These are phyloP conservation scores for Microascus cirrosus DNA, from an alignment of 2,329 filamentous ascomycete species.

Conservation along the genomic window DNA sequence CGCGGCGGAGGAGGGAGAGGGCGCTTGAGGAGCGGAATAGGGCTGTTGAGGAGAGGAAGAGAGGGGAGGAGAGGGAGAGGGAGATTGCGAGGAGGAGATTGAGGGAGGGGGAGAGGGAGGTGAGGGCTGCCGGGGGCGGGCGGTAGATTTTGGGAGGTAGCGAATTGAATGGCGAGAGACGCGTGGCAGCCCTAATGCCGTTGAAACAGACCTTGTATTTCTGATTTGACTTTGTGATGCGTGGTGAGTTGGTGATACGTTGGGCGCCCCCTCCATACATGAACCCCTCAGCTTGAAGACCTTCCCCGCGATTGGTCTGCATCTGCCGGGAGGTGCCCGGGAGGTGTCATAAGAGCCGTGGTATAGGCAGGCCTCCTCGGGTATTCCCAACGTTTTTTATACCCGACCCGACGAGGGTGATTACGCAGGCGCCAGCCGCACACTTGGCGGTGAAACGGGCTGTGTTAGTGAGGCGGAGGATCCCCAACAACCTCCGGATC, in stretches of 20 bases:
- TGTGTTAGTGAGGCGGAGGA: not conserved
- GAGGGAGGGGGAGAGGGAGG: conserved; percentile 55
- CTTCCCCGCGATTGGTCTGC: too few species aligned
- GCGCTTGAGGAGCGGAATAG: conserved; percentile 56
- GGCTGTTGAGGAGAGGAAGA: conserved; percentile 51
- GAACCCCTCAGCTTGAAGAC: too few species aligned
- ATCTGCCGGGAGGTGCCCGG: too few species aligned
- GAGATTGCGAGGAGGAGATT: conserved; percentile 49
- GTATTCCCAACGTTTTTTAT: too few species aligned
- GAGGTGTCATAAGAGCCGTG: too few species aligned
- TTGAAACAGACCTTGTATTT: not conserved
- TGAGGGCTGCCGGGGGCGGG: conserved; percentile 52
- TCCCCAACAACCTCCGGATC: not conserved
- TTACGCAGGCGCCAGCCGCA: too few species aligned
- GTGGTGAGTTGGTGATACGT: too few species aligned
- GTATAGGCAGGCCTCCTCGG: too few species aligned
- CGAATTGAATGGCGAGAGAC: not conserved
- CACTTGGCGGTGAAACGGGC: not conserved
- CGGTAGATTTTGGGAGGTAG: conserved; percentile 24
- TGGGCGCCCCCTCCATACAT: too few species aligned
- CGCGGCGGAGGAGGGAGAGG: conserved; percentile 48
- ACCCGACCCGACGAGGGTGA: too few species aligned
- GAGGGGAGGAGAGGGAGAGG: conserved; percentile 45
- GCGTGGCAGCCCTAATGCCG: not conserved
- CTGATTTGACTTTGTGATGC: too few species aligned